These are phyloP conservation scores for Acacia crassicarpa DNA, from an alignment of 306 rosid genomes.

Conservation along the genomic window DNA sequence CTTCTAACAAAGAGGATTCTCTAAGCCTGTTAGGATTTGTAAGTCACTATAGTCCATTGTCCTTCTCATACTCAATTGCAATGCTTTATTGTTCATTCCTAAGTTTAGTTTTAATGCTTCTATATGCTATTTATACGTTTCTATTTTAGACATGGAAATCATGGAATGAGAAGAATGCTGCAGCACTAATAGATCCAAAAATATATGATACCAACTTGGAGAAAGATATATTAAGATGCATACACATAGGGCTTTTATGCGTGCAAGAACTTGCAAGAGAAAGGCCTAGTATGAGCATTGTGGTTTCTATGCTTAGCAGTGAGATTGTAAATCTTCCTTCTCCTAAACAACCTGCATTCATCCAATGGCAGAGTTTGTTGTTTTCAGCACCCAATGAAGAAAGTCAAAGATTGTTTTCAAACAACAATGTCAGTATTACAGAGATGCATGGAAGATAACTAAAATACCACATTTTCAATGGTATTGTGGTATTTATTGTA, in stretches of 20 bases:
- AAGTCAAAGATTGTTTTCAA: neutral
- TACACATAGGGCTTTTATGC: conserved; percentile 39
- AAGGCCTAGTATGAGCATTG: conserved; percentile 13
- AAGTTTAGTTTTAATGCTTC: neutral
- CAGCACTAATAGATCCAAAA: conserved; percentile 9
- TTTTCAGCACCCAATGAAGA: neutral
- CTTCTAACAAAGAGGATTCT: neutral
- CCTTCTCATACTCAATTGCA: neutral
- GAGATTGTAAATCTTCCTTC: conserved; percentile 29
- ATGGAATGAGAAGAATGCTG: conserved; percentile 26
- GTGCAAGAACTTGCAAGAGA: conserved; percentile 36
- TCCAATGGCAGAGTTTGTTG: neutral
- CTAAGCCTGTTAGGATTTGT: conserved; percentile 30
- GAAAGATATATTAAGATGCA: too few relatives aligned
- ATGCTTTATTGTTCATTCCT: neutral
- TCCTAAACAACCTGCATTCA: conserved; percentile 34
- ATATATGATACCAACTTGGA: neutral
- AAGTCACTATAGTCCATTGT: neutral
- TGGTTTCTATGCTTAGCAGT: conserved; percentile 36
- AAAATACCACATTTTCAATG: neutral
- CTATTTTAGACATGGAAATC: conserved; percentile 32
- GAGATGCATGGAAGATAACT: neutral
- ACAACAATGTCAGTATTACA: neutral
- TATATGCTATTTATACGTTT: neutral
- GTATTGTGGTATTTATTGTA: too few relatives aligned